phyloP scores from a whole-genome alignment of 371 early-diverging fungal genomes.

The Capniomyces stellatus region DNA sequence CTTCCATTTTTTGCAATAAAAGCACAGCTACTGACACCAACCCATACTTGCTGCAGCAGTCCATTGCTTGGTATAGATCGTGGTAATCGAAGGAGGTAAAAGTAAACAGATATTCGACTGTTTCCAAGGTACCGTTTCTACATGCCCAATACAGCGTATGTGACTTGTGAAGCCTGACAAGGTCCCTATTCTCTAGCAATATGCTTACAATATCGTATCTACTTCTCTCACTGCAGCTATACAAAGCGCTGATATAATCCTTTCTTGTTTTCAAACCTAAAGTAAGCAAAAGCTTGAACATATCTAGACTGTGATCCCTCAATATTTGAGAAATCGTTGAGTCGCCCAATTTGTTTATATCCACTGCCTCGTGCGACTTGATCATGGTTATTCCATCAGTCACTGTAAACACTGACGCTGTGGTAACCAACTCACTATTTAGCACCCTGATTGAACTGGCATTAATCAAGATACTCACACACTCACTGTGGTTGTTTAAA shows the following conservation, averaged over 20 bases:
- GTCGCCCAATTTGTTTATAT: background rate
- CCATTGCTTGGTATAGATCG: background rate
- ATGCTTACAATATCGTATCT: background rate
- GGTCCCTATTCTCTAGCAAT: background rate
- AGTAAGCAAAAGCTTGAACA: background rate
- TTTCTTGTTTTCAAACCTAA: background rate
- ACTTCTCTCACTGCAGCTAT: background rate
- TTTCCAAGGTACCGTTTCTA: background rate
- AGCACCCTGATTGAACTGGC: too few species aligned
- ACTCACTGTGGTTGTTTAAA: background rate
- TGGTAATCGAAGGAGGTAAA: background rate
- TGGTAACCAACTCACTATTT: background rate
- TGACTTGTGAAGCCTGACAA: background rate
- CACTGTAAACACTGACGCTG: background rate
- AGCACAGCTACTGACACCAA: background rate
- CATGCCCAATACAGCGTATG: background rate
- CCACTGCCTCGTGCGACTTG: background rate
- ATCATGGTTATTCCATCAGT: background rate
- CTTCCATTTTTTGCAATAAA: background rate
- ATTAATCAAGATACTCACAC: background rate
- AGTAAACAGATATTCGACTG: background rate
- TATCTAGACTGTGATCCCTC: background rate
- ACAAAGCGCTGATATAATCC: background rate
- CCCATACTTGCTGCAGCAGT: background rate
- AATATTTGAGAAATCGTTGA: background rate